A percentile compares a stretch with the other conserved stretches of the same genome.
phyloP scores from a whole-genome alignment of 1,284 basidiomycete genomes.

The Moniliophthora roreri region DNA sequence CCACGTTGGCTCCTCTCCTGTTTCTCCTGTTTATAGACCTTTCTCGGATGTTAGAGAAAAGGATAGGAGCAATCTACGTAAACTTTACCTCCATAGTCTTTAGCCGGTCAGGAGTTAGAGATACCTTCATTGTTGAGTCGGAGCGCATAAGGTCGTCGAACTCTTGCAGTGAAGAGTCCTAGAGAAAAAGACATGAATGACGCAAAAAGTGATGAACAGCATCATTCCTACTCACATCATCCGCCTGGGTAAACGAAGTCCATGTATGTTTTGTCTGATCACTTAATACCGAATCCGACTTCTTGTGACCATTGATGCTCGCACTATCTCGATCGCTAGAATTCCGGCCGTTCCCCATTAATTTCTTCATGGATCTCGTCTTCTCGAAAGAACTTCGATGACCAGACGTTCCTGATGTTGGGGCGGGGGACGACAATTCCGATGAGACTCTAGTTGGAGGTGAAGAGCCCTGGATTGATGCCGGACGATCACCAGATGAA shows the following conservation, averaged over 20 bases:
- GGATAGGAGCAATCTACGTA: slow-evolving; percentile 23
- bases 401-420: slow-evolving; percentile 29
- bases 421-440: slow-evolving; percentile 31
- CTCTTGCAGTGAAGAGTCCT: slow-evolving; percentile 66
- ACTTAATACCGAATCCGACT: slow-evolving; percentile 53
- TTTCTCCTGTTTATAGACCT: slow-evolving; percentile 72
- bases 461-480: slow-evolving; percentile 23
- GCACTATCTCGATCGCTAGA: slow-evolving; percentile 42
- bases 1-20: slow-evolving; percentile 38
- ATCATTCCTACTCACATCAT: slow-evolving; percentile 8
- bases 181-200: neutral
- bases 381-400: slow-evolving; percentile 58
- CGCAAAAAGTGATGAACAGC: neutral
- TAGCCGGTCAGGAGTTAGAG: slow-evolving; percentile 88
- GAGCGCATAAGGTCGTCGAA: slow-evolving; percentile 91
- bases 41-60: slow-evolving; percentile 28
- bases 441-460: slow-evolving; percentile 33
- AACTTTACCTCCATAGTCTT: slow-evolving; percentile 83
- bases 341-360: slow-evolving; percentile 40
- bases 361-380: slow-evolving; percentile 56
- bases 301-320: slow-evolving; percentile 44
- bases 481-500: slow-evolving; percentile 37
- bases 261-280: slow-evolving; percentile 41
- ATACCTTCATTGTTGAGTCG: slow-evolving; percentile 90
- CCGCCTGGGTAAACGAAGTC: slow-evolving; percentile 19